A percentile compares a stretch with the other conserved stretches of the same genome.
Evolutionary conservation across 352 stramenopile genomes (phyloP).

Genomic region (Sclerospora graminicola): DNA sequence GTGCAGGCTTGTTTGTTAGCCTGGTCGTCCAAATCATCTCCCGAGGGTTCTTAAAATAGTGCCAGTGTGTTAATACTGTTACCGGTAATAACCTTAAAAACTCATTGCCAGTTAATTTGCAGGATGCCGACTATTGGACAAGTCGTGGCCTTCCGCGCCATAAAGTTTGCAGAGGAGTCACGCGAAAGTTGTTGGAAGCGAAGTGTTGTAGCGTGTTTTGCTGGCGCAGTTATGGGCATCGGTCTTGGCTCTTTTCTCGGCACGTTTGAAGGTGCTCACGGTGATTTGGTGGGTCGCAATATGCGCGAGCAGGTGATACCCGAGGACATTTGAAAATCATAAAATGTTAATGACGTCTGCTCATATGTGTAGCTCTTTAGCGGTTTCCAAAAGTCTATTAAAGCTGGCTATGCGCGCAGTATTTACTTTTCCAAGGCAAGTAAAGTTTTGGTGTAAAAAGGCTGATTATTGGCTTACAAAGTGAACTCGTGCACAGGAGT

Average conservation of each 20-base stretch:
- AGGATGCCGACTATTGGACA: too few species aligned
- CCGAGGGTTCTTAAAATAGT: too few species aligned
- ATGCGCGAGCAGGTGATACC: slow-evolving; percentile 69
- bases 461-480: neutral
- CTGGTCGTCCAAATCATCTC: too few species aligned
- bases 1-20: too few species aligned
- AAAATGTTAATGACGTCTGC: neutral
- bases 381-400: slow-evolving; percentile 76
- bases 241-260: slow-evolving; percentile 78
- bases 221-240: slow-evolving; percentile 66
- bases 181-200: slow-evolving; percentile 80
- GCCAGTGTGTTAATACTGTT: too few species aligned
- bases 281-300: slow-evolving; percentile 72
- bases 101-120: too few species aligned
- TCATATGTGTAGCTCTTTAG: slow-evolving; percentile 51
- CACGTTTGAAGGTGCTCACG: slow-evolving; percentile 81
- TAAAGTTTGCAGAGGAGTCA: slow-evolving; percentile 74
- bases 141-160: slow-evolving; percentile 31
- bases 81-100: too few species aligned
- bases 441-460: neutral
- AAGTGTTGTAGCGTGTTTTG: slow-evolving; percentile 63
- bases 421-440: slow-evolving; percentile 79
- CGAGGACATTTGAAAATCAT: neutral
- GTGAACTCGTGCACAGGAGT: slow-evolving; percentile 38
- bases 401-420: slow-evolving; percentile 66